Evolutionary conservation across 257 asterid species (phyloP).

Genomic region (Coffea canephora): DNA sequence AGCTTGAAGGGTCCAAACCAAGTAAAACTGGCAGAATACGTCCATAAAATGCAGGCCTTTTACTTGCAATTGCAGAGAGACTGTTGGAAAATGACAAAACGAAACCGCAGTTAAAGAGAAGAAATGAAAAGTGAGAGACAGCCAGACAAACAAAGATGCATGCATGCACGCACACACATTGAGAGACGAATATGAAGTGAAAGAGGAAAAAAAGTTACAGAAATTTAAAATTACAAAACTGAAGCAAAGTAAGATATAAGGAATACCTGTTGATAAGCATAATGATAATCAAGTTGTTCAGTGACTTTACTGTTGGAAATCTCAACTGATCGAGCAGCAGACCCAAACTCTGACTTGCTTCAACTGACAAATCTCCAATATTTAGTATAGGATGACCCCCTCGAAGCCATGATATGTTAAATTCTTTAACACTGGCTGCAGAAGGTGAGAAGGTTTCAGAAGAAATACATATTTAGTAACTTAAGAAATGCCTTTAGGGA

Average conservation of each 20-base stretch:
- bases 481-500: neutral
- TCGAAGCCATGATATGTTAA: slow-evolving; percentile 92
- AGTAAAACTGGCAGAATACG: slow-evolving; percentile 94
- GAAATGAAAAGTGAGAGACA: neutral
- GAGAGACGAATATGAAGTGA: neutral
- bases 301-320: slow-evolving; percentile 71
- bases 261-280: slow-evolving; percentile 78
- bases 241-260: neutral
- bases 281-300: slow-evolving; percentile 67
- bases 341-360: slow-evolving; percentile 83
- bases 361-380: slow-evolving; percentile 81
- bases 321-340: slow-evolving; percentile 90
- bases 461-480: neutral
- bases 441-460: slow-evolving; percentile 10
- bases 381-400: slow-evolving; percentile 91
- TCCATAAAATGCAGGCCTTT: slow-evolving; percentile 96
- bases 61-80: slow-evolving; percentile 87
- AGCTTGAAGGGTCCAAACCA: slow-evolving; percentile 69
- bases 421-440: slow-evolving; percentile 62
- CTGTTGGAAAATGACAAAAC: slow-evolving; percentile 34
- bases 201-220: neutral
- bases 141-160: neutral
- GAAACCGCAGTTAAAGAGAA: slow-evolving; percentile 20
- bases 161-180: neutral
- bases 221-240: neutral